These are phyloP conservation scores for Neurospora discreta DNA, from an alignment of 495 filamentous ascomycete species.

Conservation along the genomic window DNA sequence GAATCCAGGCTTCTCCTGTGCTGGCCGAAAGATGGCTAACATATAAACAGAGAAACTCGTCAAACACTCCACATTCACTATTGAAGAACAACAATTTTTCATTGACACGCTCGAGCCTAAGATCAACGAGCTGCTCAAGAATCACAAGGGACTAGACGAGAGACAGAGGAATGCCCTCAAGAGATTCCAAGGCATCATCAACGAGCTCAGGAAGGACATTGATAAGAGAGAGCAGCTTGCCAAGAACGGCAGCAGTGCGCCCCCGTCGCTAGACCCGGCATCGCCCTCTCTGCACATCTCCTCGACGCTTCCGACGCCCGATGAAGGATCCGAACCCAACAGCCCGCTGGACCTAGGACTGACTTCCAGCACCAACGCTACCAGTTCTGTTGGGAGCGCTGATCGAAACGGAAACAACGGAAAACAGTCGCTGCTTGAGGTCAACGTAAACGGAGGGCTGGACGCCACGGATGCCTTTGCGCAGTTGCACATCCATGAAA, in stretches of 20 bases:
- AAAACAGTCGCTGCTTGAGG: background rate
- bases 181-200: conserved; percentile 57
- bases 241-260: conserved; percentile 42
- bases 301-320: conserved; percentile 44
- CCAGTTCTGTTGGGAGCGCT: background rate
- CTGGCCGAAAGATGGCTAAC: conserved; percentile 21
- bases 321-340: conserved; percentile 50
- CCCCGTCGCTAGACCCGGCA: conserved; percentile 9
- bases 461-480: background rate
- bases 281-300: conserved; percentile 31
- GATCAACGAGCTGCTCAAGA: background rate
- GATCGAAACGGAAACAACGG: background rate
- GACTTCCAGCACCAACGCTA: conserved; percentile 47
- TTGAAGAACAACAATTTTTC: background rate
- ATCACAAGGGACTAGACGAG: background rate
- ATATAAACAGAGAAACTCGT: conserved; percentile 14
- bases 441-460: background rate
- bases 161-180: conserved; percentile 26
- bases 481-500: background rate
- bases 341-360: conserved; percentile 44
- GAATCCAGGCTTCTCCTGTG: background rate
- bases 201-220: conserved; percentile 53
- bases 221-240: conserved; percentile 64
- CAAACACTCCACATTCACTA: conserved; percentile 18
- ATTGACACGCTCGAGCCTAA: background rate